phyloP scores from a whole-genome alignment of 495 filamentous ascomycete genomes.

The Glutinoglossum americanum region DNA sequence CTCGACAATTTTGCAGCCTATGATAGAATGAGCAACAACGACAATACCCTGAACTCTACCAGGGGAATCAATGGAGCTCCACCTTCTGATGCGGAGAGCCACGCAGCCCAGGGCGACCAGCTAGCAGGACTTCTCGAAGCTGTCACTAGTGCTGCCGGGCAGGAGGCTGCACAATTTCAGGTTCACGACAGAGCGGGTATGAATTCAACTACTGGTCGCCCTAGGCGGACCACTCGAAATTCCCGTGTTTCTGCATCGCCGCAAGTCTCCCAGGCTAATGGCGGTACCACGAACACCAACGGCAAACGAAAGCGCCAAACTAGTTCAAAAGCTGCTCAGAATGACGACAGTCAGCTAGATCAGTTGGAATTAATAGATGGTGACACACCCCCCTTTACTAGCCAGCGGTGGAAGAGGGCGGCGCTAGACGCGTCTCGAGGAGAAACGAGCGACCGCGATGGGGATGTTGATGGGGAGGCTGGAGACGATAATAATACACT shows the following conservation, averaged over 20 bases:
- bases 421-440: background rate
- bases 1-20: background rate
- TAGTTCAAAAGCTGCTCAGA: background rate
- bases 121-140: slow-evolving; percentile 3
- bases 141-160: slow-evolving; percentile 1
- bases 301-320: background rate
- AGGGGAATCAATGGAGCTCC: background rate
- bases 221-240: background rate
- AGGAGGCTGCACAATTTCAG: background rate
- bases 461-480: background rate
- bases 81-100: background rate
- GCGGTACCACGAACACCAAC: background rate
- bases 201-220: background rate
- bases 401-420: background rate
- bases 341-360: background rate
- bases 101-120: background rate
- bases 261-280: background rate
- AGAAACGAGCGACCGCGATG: background rate
- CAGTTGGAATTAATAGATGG: background rate
- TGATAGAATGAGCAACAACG: background rate
- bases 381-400: background rate
- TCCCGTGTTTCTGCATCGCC: background rate
- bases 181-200: background rate
- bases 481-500: slow-evolving; percentile 5
- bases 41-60: background rate